Base-by-base conservation (phyloP, 768 basidiomycete genomes). In the Suillus decipiens region DNA sequence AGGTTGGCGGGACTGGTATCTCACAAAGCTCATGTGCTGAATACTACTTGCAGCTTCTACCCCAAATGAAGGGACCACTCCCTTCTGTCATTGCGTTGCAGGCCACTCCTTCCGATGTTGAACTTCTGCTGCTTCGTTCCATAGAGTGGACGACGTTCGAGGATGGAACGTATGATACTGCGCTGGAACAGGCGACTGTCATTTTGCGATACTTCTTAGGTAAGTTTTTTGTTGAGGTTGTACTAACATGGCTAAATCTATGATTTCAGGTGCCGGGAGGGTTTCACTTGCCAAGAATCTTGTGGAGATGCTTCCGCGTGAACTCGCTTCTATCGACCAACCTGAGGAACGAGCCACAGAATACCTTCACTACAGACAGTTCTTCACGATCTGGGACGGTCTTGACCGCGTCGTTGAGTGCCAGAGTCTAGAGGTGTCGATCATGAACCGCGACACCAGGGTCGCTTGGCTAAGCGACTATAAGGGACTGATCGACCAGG, bases 101-200 rank as follows among this genome's bases (percentile, higher is more conserved):
- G 66, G 79, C 81, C 11, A 79, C 82, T 0, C 80, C 89, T 0
- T 84, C 80, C 1, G 85, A 87, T 17, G 74, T 76, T 0, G 90
- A 94, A 70, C 70, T 77, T 64, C 73, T 91, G 55, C 79, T 99
- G 9, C 81, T 96, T 36, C 86, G 95, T 22, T 92, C 93, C 0
- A 89, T 98, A 56, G 96, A 99, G 70, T 99, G 96, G 96, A 91
- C 96, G 59, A 90, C 86, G 0, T 91, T 92, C 72, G 80, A 83
- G 67, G 84, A 86, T 37, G 77, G 82, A 6, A 99, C 96, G 1
- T 87, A 89, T 65, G 77, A 81, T 12, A 88, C 88, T 7, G 96
- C 95, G 0, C 77, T 98, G 10, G 86, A 91, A 70, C 93, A 95
- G 69, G 88, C 93, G 1, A 96, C 96, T 63, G 89, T 91, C 45